Evolutionary conservation across 495 filamentous ascomycete species (phyloP), one percentile per base, ranked within the genome.

Genomic region (Ramalina intermedia): DNA sequence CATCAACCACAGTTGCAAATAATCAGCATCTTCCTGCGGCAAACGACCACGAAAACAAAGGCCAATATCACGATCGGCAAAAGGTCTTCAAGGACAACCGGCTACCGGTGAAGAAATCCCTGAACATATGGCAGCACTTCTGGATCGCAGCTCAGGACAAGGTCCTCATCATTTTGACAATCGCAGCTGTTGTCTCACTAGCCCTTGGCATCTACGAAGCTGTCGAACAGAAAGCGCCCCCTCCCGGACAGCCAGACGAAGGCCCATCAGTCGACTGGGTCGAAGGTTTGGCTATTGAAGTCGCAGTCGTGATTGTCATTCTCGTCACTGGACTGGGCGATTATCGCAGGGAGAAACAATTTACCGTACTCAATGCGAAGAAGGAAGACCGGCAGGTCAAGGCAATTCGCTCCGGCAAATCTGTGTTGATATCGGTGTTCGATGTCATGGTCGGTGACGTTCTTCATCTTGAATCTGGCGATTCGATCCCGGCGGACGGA

Each of bases 71-170:
- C 8, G 81, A 85, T 54, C 71, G 86, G 48, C 80, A 82, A 57
- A 73, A 82, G 33, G 69, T 89, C 17, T 93, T 75, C 63, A 72
- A 71, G 44, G 78, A 86, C 60, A 93, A 93, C 55, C 63, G 76
- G 45, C 60, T 93, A 18, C 86, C 86, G 0, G 74, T 71, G 47
- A 82, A 84, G 60, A 83, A 88, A 56, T 75, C 81, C 26, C 82
- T 85, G 49, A 78, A 68, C 39, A 73, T 93, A 46, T 69, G 82
- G 51, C 73, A 80, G 55, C 55, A 90, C 33, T 80, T 89, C 59
- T 93, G 85, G 85, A 80, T 82, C 58, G 85, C 85, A 8, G 88
- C 87, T 60, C 86, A 90, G 57, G 86, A 93, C 65, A 86, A 86
- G 52, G 83, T 93, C 18, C 69, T 93, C 46, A 82, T 90, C 16